Evolutionary conservation across 768 basidiomycete genomes (phyloP), one percentile per base, ranked within the genome.

Genomic region (Suillus alpinus): DNA sequence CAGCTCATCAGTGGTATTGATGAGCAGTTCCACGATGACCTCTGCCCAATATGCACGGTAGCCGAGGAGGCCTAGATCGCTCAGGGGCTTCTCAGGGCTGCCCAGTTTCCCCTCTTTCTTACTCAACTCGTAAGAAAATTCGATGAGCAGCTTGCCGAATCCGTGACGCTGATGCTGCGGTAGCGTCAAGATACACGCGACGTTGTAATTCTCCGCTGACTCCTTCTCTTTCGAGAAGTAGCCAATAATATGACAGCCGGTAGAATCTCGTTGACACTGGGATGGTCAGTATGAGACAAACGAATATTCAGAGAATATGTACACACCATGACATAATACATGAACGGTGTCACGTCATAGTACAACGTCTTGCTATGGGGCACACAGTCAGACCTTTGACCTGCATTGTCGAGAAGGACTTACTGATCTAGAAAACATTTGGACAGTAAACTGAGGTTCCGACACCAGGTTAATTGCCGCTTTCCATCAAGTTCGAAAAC

Each of bases 191-290:
- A 99, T 98, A 81, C 97, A 99, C 0, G 97, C 97, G 58, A 99
- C 92, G 74, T 99, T 99, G 81, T 98, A 99, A 68, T 88, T 93
- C 68, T 99, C 97, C 31, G 97, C 91, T 2, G 87, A 95, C 75
- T 99, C 97, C 73, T 99, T 99, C 79, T 99, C 97, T 71, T 98
- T 98, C 32, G 95, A 98, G 76, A 99, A 99, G 77, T 98, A 99
- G 29, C 96, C 96, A 65, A 99, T 91, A 66, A 97, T 77, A 73
- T 99, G 97, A 73, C 92, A 94, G 36, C 97, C 97, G 23, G 82
- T 77, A 13, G 91, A 87, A 76, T 99, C 97, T 62, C 94, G 86
- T 69, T 87, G 86, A 55, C 85, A 85, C 92, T 94, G 63, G 56
- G 26, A 61, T 60, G 41, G 61, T 62, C 57, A 57, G 32, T 68